These are phyloP conservation scores for Saccharum spontaneum DNA, from an alignment of 176 grass and related monocot genomes.

Conservation along the genomic window DNA sequence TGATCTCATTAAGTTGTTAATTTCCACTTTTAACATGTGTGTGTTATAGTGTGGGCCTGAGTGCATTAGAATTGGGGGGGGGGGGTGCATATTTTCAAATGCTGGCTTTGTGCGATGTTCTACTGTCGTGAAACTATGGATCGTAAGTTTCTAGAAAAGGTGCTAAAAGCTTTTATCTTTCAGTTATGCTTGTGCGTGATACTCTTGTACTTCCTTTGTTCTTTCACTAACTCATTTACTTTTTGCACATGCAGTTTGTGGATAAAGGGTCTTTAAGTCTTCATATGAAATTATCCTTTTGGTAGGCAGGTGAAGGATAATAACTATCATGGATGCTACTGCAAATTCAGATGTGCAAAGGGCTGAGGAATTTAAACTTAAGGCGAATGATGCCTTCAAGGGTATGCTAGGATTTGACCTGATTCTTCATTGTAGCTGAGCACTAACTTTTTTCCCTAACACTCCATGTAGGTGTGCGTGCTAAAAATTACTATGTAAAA, in stretches of 20 bases:
- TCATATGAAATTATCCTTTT: constrained; percentile 5
- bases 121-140: neutral
- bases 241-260: constrained; percentile 11
- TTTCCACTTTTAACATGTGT: neutral
- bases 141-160: neutral
- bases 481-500: constrained; percentile 23
- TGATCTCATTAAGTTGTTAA: neutral
- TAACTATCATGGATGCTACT: constrained; percentile 42
- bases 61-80: neutral
- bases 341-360: constrained; percentile 57
- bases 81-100: neutral
- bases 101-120: neutral
- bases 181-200: neutral
- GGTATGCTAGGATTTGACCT: constrained; percentile 41
- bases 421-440: neutral
- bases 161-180: neutral
- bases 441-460: neutral
- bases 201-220: neutral
- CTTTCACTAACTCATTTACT: constrained; percentile 20
- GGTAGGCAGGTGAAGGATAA: constrained; percentile 13
- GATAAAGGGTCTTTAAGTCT: neutral
- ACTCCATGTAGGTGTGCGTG: constrained; percentile 31
- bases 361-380: constrained; percentile 76
- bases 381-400: constrained; percentile 89
- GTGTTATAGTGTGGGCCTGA: neutral